These are phyloP conservation scores for Malbranchea zuffiana DNA, from an alignment of 2,329 filamentous ascomycete species.

Conservation along the genomic window DNA sequence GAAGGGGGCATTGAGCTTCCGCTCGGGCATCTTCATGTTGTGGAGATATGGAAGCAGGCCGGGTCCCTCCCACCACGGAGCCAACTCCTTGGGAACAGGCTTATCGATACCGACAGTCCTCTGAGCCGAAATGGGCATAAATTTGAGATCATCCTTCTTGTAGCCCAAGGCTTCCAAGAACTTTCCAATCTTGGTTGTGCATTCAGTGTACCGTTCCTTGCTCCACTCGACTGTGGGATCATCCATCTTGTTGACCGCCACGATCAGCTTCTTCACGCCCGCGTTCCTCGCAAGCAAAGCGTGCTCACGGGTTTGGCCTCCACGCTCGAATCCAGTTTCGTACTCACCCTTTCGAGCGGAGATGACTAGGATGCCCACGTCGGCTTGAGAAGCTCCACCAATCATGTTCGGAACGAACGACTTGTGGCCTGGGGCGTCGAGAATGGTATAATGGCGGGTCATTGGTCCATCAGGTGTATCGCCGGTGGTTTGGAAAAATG, in stretches of 20 bases:
- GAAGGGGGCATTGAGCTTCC: constrained; percentile 94
- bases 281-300: constrained; percentile 97
- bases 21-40: constrained; percentile 80
- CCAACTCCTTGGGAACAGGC: constrained; percentile 62
- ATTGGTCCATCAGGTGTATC: constrained; percentile 41
- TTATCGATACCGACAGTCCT: constrained; percentile 78
- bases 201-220: constrained; percentile 84
- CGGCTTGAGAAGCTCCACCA: constrained; percentile 82
- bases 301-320: constrained; percentile 93
- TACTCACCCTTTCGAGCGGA: constrained; percentile 96
- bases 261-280: constrained; percentile 90
- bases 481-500: constrained; percentile 73
- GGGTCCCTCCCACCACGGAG: constrained; percentile 77
- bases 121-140: constrained; percentile 94
- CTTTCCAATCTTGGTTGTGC: constrained; percentile 71
- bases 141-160: constrained; percentile 87
- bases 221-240: constrained; percentile 95
- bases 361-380: constrained; percentile 91
- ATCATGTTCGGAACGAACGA: constrained; percentile 98
- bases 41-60: constrained; percentile 95
- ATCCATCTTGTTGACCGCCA: constrained; percentile 99
- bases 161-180: constrained; percentile 92
- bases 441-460: constrained; percentile 88
- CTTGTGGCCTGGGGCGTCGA: constrained; percentile 96
- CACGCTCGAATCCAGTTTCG: constrained; percentile 94